Evolutionary conservation across 108 stramenopile species (phyloP), one percentile per base, ranked within the genome.

Genomic region (Nitzschia putrida): DNA sequence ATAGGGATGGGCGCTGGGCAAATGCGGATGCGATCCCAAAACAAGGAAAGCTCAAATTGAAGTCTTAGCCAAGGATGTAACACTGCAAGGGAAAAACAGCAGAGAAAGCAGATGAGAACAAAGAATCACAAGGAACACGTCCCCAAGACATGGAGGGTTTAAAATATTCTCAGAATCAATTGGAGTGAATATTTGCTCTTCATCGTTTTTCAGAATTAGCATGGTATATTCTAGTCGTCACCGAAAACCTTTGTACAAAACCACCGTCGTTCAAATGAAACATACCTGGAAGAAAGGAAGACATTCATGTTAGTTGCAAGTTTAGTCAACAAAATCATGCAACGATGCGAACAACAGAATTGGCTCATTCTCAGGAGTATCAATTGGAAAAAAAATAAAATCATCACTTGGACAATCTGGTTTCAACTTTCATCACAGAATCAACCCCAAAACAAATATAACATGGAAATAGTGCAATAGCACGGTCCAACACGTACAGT

Each of bases 121-220:
- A 26, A 41, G 49, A 26, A 26, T 0, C 5, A 51, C 7, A 39
- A 39, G 0, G 41, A 25, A 23, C 4, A n/a, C 34, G 47, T 3
- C 7, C 20, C 1, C 18, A 0, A 25, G 13, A 58, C 42, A 57
- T 50, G 69, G 45, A n/a, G n/a, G n/a, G n/a, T n/a, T n/a, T 22
- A 20, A 49, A 18, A 22, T 29, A 61, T 74, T 79, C 77, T 74
- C 73, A 57, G 68, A 72, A 64, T 71, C 67, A 64, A 77, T 72
- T 67, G 60, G 63, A 66, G 52, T 68, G 54, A 67, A 72, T 68
- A 52, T 26, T 53, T 77, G 56, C 53, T 69, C 77, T 64, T 69
- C 70, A 63, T 22, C 12, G 12, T 49, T 54, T n/a, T 70, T 85
- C 78, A 77, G 80, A 60, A 77, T 79, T 82, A 79, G 78, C 84